Conservation (phyloP, 768 basidiomycete genomes). For the Auriscalpium microsporum region DNA sequence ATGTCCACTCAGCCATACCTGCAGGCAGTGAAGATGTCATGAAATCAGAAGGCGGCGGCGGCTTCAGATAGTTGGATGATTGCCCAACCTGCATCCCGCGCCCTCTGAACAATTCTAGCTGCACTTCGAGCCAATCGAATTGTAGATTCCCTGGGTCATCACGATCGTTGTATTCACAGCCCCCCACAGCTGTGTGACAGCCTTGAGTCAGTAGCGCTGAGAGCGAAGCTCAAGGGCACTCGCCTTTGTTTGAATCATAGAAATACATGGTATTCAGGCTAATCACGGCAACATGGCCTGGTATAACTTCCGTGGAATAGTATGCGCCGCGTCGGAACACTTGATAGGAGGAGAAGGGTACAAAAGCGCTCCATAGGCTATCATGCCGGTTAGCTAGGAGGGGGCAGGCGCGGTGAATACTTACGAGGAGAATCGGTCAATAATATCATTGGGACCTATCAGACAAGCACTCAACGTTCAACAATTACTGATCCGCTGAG, state of each 20-base stretch:
- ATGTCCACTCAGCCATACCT: conserved; percentile 63
- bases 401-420: conserved; percentile 17
- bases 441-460: conserved; percentile 60
- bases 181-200: conserved; percentile 54
- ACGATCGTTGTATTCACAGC: conserved; percentile 52
- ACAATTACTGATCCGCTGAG: not conserved
- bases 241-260: conserved; percentile 83
- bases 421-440: conserved; percentile 61
- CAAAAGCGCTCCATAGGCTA: conserved; percentile 76
- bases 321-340: conserved; percentile 87
- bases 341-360: conserved; percentile 71
- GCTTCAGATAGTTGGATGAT: not conserved
- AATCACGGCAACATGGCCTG: conserved; percentile 66
- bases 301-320: conserved; percentile 72
- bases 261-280: conserved; percentile 88
- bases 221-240: conserved; percentile 4
- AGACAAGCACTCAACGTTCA: conserved; percentile 1
- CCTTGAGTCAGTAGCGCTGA: not conserved
- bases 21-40: conserved; percentile 11
- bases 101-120: conserved; percentile 57
- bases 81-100: conserved; percentile 63
- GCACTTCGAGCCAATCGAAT: conserved; percentile 86
- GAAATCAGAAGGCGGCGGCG: conserved; percentile 5
- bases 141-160: conserved; percentile 85
- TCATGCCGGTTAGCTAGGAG: not conserved